These are phyloP conservation scores for Turritis glabra DNA, from an alignment of 345 rosid species.

Conservation along the genomic window DNA sequence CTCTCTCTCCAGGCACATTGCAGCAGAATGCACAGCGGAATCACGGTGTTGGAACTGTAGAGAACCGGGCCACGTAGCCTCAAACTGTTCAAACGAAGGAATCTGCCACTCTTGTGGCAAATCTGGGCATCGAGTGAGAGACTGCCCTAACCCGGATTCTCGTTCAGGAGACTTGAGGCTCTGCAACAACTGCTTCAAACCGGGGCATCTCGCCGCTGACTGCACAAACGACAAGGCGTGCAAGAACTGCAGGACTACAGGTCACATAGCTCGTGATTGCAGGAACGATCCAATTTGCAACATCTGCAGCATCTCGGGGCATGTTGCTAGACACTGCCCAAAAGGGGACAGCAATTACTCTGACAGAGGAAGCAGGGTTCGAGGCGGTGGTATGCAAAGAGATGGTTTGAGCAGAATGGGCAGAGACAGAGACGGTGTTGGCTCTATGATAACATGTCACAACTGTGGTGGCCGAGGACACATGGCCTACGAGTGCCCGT, in stretches of 20 bases:
- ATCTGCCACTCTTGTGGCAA: constrained; percentile 98
- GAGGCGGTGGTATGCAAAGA: constrained; percentile 59
- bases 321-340: constrained; percentile 84
- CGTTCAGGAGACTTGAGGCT: constrained; percentile 79
- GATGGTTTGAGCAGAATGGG: constrained; percentile 79
- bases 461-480: constrained; percentile 98
- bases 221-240: constrained; percentile 97
- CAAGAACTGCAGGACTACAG: constrained; percentile 91
- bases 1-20: constrained; percentile 73
- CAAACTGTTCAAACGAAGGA: constrained; percentile 85
- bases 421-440: constrained; percentile 76
- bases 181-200: constrained; percentile 96
- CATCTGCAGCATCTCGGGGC: constrained; percentile 76
- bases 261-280: constrained; percentile 93
- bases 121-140: constrained; percentile 89
- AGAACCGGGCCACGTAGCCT: constrained; percentile 90
- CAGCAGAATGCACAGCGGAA: constrained; percentile 90
- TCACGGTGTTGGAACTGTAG: constrained; percentile 93
- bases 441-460: constrained; percentile 76
- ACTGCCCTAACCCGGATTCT: constrained; percentile 68
- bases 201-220: constrained; percentile 84
- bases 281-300: constrained; percentile 81
- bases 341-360: constrained; percentile 49
- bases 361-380: constrained; percentile 47
- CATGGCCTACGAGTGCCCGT: constrained; percentile 81